Evolutionary conservation across 768 basidiomycete species (phyloP).

Genomic region (Mycena belliarum): DNA sequence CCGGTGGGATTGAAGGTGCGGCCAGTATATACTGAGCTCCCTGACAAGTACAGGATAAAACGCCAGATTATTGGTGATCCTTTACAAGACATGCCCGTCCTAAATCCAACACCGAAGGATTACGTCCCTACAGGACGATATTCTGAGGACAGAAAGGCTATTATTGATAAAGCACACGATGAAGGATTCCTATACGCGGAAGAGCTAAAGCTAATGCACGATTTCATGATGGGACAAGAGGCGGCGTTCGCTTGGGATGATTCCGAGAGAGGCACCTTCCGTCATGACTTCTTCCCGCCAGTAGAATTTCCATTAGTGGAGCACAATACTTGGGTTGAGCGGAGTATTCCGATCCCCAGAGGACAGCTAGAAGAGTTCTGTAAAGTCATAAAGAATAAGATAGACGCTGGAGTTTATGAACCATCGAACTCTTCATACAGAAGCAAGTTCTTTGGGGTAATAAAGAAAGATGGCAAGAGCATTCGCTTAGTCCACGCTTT

Average conservation of each 20-base stretch:
- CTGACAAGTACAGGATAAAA: not conserved
- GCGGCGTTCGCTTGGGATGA: conserved; percentile 9
- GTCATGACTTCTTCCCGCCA: conserved; percentile 13
- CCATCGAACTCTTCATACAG: conserved; percentile 25
- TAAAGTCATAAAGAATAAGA: conserved; percentile 22
- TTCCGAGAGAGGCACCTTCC: conserved; percentile 1
- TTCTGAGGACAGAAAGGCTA: conserved; percentile 21
- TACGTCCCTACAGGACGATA: conserved; percentile 22
- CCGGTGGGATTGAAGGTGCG: not conserved
- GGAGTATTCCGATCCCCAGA: no score
- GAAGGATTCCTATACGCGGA: conserved; percentile 27
- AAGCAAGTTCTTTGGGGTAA: conserved; percentile 34
- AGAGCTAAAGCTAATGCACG: conserved; percentile 26
- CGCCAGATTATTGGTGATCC: not conserved
- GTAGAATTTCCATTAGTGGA: conserved; percentile 19
- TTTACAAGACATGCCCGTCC: not conserved
- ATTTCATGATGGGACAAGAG: conserved; percentile 26
- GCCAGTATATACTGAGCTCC: not conserved
- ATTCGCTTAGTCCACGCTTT: conserved; percentile 28
- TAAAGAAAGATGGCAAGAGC: conserved; percentile 24
- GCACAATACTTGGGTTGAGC: no score
- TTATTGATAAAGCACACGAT: conserved; percentile 21
- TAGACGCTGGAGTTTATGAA: conserved; percentile 20
- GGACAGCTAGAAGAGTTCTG: no score
- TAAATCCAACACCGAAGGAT: conserved; percentile 19